Evolutionary conservation across 768 basidiomycete species (phyloP).

Genomic region (Tephrocybe rancida): DNA sequence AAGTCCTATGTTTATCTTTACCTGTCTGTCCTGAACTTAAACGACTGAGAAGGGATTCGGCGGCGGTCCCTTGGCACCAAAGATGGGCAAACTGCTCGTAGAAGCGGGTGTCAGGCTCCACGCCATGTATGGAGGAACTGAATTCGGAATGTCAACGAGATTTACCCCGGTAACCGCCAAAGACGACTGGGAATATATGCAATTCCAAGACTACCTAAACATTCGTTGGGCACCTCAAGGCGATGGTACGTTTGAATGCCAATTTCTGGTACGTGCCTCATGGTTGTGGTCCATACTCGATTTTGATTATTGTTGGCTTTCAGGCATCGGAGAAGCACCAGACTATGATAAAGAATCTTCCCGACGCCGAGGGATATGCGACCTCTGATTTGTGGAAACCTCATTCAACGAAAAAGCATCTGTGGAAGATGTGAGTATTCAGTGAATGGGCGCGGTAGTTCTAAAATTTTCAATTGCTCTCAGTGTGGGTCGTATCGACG

Average conservation of each 20-base stretch:
- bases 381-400: slow-evolving; percentile 9
- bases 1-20: background rate
- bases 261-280: slow-evolving; percentile 30
- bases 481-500: slow-evolving; percentile 10
- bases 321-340: background rate
- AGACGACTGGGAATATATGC: slow-evolving; percentile 18
- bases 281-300: background rate
- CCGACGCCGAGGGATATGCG: slow-evolving; percentile 4
- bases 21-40: background rate
- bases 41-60: slow-evolving; percentile 10
- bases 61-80: slow-evolving; percentile 14
- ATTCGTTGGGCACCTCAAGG: slow-evolving; percentile 32
- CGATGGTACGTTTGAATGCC: slow-evolving; percentile 33
- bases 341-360: slow-evolving; percentile 4
- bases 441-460: background rate
- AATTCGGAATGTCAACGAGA: slow-evolving; percentile 13
- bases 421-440: slow-evolving; percentile 10
- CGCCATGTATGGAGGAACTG: slow-evolving; percentile 17
- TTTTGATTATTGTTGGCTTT: background rate
- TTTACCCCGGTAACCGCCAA: slow-evolving; percentile 18
- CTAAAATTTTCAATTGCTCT: background rate
- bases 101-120: slow-evolving; percentile 10
- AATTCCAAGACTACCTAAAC: slow-evolving; percentile 13
- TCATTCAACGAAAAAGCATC: slow-evolving; percentile 3
- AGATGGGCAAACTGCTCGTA: slow-evolving; percentile 11